phyloP scores from a whole-genome alignment of 73 alveolate species.

The Paramecium biaurelia region DNA sequence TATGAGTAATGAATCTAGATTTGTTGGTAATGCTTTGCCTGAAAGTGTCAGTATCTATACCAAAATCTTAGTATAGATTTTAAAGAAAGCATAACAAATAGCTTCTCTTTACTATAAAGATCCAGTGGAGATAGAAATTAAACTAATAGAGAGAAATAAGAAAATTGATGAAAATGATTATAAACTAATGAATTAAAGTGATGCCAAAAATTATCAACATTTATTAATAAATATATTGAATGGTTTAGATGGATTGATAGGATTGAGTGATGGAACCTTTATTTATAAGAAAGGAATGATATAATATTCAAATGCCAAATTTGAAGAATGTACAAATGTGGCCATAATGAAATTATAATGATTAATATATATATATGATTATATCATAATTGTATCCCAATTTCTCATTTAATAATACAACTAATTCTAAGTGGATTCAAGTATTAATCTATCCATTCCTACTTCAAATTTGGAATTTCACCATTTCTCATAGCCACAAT shows the following conservation, averaged over 20 bases:
- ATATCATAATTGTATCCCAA: neutral
- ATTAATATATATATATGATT: neutral
- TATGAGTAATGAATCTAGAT: neutral
- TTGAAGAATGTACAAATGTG: neutral
- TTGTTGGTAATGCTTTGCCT: neutral
- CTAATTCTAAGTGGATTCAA: neutral
- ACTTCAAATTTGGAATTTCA: neutral
- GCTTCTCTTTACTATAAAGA: neutral
- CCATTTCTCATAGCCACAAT: slow-evolving; percentile 12
- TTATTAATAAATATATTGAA: neutral
- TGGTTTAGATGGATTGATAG: neutral
- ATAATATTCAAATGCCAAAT: neutral
- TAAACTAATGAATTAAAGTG: neutral
- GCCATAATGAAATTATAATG: neutral
- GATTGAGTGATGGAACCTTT: neutral
- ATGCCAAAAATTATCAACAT: neutral
- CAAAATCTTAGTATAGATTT: neutral
- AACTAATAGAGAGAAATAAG: neutral
- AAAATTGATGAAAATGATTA: neutral
- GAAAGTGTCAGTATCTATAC: neutral
- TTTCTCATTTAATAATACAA: neutral
- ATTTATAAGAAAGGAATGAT: neutral
- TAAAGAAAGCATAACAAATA: neutral
- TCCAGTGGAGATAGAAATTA: neutral
- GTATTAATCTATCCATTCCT: slow-evolving; percentile 15